Conservation (phyloP, 306 rosid species). For the Hippophae rhamnoides region DNA sequence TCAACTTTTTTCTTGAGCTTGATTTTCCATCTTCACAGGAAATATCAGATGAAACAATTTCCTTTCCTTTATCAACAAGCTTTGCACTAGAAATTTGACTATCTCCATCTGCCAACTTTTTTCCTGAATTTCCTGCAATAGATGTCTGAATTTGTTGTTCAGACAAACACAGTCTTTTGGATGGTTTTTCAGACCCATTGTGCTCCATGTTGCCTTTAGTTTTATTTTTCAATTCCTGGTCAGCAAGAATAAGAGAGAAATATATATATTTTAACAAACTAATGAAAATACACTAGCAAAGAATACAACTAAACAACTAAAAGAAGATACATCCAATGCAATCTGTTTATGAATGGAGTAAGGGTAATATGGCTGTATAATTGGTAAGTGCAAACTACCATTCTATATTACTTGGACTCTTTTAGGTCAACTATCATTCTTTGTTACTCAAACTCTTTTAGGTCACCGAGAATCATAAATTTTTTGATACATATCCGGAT, state of each 20-base stretch:
- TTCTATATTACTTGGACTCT: no score
- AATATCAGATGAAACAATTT: slow-evolving; percentile 12
- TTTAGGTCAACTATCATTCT: no score
- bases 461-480: no score
- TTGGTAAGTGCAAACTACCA: no score
- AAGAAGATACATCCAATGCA: neutral
- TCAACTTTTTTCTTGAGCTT: slow-evolving; percentile 11
- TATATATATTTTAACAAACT: neutral
- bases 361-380: no score
- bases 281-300: neutral
- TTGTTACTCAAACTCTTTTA: no score
- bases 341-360: no score
- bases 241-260: slow-evolving; percentile 1
- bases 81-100: slow-evolving; percentile 11
- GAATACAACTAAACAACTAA: slow-evolving; percentile 4
- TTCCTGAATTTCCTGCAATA: slow-evolving; percentile 8
- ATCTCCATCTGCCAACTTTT: slow-evolving; percentile 13
- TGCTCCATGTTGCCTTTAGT: slow-evolving; percentile 21
- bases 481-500: no score
- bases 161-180: slow-evolving; percentile 20
- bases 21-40: slow-evolving; percentile 16
- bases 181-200: slow-evolving; percentile 25
- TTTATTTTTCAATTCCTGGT: slow-evolving; percentile 24
- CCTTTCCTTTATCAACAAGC: slow-evolving; percentile 16
- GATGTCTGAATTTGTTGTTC: slow-evolving; percentile 22